phyloP scores from a whole-genome alignment of 108 stramenopile species.

The Mediolabrus comicus region DNA sequence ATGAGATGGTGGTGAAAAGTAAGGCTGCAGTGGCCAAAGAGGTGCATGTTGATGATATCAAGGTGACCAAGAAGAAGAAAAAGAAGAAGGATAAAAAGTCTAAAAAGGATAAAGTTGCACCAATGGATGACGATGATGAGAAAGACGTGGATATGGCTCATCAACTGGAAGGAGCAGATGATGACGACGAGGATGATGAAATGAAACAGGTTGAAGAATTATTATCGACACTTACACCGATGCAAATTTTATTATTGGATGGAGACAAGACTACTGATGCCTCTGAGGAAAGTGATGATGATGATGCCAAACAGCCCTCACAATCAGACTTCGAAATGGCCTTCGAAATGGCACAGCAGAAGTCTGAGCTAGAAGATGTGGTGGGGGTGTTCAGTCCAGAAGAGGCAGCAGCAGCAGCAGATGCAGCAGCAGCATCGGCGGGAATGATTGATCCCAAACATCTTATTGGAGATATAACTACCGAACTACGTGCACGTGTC shows the following conservation, averaged over 20 bases:
- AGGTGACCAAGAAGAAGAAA: slow-evolving; percentile 14
- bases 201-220: slow-evolving; percentile 1
- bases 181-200: not conserved
- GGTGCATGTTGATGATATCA: not conserved
- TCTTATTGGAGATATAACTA: slow-evolving; percentile 42
- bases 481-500: slow-evolving; percentile 58
- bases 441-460: slow-evolving; percentile 17
- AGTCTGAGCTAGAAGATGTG: too few relatives aligned
- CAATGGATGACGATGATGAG: slow-evolving; percentile 1
- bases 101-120: slow-evolving; percentile 3
- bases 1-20: not conserved
- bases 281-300: slow-evolving; percentile 11
- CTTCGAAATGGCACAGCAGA: not conserved
- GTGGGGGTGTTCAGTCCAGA: too few relatives aligned
- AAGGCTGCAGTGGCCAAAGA: not conserved
- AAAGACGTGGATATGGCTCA: slow-evolving; percentile 4
- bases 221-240: slow-evolving; percentile 22
- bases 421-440: not conserved
- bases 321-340: not conserved
- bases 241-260: slow-evolving; percentile 29
- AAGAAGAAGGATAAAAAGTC: slow-evolving; percentile 9
- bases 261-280: not conserved
- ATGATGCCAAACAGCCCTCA: not conserved
- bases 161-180: not conserved
- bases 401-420: not conserved